These are phyloP conservation scores for Xylariaceae sp. DNA, from an alignment of 2,329 filamentous ascomycete species.

Conservation along the genomic window DNA sequence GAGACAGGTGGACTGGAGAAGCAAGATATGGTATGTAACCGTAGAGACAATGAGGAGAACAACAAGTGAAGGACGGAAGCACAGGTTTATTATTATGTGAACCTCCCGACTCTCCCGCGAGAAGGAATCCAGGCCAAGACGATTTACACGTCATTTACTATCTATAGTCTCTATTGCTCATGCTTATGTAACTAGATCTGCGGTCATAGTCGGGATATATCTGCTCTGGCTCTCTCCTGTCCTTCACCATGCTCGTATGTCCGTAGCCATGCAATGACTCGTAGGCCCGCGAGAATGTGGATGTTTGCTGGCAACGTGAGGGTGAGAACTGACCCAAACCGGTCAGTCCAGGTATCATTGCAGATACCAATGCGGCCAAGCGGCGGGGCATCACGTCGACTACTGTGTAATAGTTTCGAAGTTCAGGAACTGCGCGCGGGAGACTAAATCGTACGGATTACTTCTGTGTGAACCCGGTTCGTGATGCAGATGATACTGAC, in stretches of 20 bases:
- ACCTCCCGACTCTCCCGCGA: not conserved
- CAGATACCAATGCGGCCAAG: not conserved
- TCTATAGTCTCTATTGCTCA: not conserved
- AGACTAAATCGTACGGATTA: too few relatives aligned
- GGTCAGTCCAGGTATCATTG: not conserved
- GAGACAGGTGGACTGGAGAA: not conserved
- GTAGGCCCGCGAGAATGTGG: not conserved
- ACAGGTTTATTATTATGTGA: too few relatives aligned
- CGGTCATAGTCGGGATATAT: not conserved
- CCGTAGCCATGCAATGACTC: not conserved
- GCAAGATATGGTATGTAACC: not conserved
- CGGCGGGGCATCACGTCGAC: not conserved
- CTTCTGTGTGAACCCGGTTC: too few relatives aligned
- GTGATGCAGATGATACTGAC: too few relatives aligned
- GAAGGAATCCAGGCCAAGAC: not conserved
- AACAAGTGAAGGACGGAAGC: too few relatives aligned
- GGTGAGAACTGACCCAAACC: not conserved
- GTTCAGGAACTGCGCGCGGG: too few relatives aligned
- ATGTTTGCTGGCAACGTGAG: not conserved
- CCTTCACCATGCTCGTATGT: not conserved
- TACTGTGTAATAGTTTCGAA: too few relatives aligned
- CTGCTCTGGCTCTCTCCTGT: not conserved
- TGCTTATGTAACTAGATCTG: not conserved
- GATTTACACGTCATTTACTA: not conserved
- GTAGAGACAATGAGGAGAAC: too few relatives aligned